Percentiles rank a stretch among this genome's conserved stretches.
These are phyloP conservation scores for Cystobasidium sp. DNA, from an alignment of 1,284 basidiomycete genomes.

Conservation along the genomic window DNA sequence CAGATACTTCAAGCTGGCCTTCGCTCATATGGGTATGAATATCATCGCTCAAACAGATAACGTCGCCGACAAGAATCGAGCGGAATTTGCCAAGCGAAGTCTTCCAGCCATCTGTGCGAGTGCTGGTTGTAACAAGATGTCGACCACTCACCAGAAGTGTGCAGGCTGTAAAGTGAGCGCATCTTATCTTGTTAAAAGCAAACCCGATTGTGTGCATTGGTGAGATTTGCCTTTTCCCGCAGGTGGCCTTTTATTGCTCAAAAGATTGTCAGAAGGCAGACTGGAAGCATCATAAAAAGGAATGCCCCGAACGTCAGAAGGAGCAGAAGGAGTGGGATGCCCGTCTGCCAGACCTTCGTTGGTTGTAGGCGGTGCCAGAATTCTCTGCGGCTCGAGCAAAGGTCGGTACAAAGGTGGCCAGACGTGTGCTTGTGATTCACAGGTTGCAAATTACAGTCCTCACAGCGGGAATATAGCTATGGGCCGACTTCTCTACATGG, in stretches of 20 bases:
- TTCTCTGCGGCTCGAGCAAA: too few species aligned
- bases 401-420: too few species aligned
- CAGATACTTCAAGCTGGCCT: neutral
- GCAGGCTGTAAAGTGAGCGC: neutral
- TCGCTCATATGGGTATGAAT: neutral
- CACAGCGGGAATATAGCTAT: too few species aligned
- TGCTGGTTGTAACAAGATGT: neutral
- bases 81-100: neutral
- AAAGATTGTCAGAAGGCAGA: neutral
- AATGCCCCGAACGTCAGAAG: neutral
- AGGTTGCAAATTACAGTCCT: too few species aligned
- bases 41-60: neutral
- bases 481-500: too few species aligned
- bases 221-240: neutral
- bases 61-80: neutral
- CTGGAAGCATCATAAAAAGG: neutral
- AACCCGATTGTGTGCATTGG: neutral
- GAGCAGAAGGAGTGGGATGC: neutral
- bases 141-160: neutral
- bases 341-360: too few species aligned
- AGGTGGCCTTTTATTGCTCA: conserved; percentile 1
- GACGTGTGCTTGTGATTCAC: too few species aligned
- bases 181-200: neutral
- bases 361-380: too few species aligned
- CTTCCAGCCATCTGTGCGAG: neutral